Conservation (phyloP, 176 grass and related monocot genomes). For the Phragmites australis region DNA sequence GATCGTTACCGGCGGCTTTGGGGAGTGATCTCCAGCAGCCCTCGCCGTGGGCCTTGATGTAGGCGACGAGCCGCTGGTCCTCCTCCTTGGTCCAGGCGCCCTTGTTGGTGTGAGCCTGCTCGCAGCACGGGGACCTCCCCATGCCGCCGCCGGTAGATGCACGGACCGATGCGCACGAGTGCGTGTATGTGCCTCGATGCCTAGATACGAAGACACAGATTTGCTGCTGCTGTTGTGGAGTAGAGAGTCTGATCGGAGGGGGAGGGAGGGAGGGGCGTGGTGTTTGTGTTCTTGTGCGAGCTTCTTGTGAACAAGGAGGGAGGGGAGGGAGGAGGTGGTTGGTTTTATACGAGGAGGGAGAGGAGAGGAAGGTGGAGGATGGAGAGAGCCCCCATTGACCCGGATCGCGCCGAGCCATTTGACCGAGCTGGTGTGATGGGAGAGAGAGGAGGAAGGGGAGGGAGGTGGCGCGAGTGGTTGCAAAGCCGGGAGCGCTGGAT, state of each 20-base stretch:
- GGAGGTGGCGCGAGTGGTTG: slow-evolving; percentile 48
- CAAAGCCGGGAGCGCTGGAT: slow-evolving; percentile 50
- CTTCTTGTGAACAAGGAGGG: slow-evolving; percentile 42
- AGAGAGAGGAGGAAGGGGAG: neutral
- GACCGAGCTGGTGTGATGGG: slow-evolving; percentile 66
- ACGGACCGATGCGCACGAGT: too few species aligned
- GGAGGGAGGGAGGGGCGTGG: neutral
- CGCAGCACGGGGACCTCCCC: slow-evolving; percentile 96
- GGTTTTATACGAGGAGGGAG: slow-evolving; percentile 47
- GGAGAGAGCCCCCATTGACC: slow-evolving; percentile 49
- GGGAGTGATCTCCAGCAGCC: slow-evolving; percentile 94
- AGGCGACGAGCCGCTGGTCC: slow-evolving; percentile 81
- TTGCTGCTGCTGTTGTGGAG: neutral
- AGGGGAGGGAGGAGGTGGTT: slow-evolving; percentile 6
- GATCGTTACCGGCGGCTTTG: slow-evolving; percentile 60
- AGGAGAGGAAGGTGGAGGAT: neutral
- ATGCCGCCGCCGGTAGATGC: slow-evolving; percentile 32
- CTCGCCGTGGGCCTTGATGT: slow-evolving; percentile 93
- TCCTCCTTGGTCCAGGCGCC: slow-evolving; percentile 98
- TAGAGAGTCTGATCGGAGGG: neutral
- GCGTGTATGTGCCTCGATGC: too few species aligned
- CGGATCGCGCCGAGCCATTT: slow-evolving; percentile 60
- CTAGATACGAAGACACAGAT: neutral
- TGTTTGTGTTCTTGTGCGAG: slow-evolving; percentile 30
- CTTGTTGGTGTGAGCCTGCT: slow-evolving; percentile 98